Conservation (phyloP, 257 asterid genomes). For the Gardenia jasminoides region DNA sequence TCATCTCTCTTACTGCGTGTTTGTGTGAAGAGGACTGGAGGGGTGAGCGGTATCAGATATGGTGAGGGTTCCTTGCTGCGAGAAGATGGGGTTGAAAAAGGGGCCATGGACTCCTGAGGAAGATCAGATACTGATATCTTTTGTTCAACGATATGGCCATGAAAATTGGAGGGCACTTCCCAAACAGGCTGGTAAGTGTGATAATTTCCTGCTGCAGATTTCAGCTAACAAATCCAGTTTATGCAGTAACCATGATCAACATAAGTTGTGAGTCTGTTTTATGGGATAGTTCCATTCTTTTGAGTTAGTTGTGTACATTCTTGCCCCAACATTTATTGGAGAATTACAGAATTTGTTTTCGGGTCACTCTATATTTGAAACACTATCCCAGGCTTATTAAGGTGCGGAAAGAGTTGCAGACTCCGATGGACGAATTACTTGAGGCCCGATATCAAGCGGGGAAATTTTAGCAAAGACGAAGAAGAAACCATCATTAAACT, state of each 20-base stretch:
- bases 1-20: background rate
- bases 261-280: background rate
- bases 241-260: background rate
- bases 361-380: background rate
- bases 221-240: background rate
- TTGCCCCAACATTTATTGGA: background rate
- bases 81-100: constrained; percentile 41
- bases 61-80: constrained; percentile 44
- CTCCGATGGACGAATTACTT: constrained; percentile 37
- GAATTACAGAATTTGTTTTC: background rate
- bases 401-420: constrained; percentile 44
- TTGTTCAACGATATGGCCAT: constrained; percentile 31
- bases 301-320: too few species aligned
- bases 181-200: constrained; percentile 33
- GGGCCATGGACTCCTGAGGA: constrained; percentile 47
- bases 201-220: background rate
- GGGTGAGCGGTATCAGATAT: constrained; percentile 13
- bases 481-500: constrained; percentile 29
- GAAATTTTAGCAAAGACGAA: constrained; percentile 34
- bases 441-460: constrained; percentile 38
- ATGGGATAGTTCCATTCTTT: too few species aligned
- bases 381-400: constrained; percentile 22
- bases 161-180: constrained; percentile 49
- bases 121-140: constrained; percentile 35
- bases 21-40: background rate